Base-by-base conservation (phyloP, 176 grass and related monocot genomes). In the Tillandsia leiboldiana region DNA sequence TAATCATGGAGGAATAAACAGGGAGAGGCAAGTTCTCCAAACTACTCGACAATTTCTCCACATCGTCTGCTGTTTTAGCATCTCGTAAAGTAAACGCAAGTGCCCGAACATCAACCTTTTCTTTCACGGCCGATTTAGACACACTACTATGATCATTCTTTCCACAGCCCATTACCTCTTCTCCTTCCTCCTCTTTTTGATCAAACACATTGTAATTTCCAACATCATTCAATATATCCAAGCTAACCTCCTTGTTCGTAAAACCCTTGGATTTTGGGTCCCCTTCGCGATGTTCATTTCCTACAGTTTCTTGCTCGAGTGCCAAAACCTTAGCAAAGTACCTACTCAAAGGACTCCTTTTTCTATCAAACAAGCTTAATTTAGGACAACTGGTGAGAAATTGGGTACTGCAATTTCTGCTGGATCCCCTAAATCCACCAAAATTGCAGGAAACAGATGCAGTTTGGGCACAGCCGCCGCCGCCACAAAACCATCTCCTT, bases 1-100 rank as follows among this genome's bases (percentile, higher is more conserved):
- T 72, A 67, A 97, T 92, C 70, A 92, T 71, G 14, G 78, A 70
- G n/a, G 86, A 83, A 75, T 83, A 97, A 48, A 90, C 86, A 59
- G 76, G 94, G 73, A 92, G 73, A 12, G 93, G 86, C 59, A 97
- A 75, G 71, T 67, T 50, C 10, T 73, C 57, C 72, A 81, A 87
- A 18, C 51, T 81, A 17, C 75, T 79, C 10, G 86, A 73, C 53
- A 59, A 47, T 13, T 56, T 10, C 47, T 87, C 74, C 53, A 97
- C 77, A 9, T 92, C 89, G 9, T 87, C 86, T 1, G 77, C 71
- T 48, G 81, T 85, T 77, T 79, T 83, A 13, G 76, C 79, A 64
- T 90, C 69, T 2, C 70, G 84, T 9, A 97, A 68, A 42, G 51
- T 65, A 49, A 54, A 74, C 24, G 74, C 65, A 33, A 97, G 53